Base-by-base conservation (phyloP, 2,329 filamentous ascomycete genomes). In the Magnaporthiopsis incrustans region DNA sequence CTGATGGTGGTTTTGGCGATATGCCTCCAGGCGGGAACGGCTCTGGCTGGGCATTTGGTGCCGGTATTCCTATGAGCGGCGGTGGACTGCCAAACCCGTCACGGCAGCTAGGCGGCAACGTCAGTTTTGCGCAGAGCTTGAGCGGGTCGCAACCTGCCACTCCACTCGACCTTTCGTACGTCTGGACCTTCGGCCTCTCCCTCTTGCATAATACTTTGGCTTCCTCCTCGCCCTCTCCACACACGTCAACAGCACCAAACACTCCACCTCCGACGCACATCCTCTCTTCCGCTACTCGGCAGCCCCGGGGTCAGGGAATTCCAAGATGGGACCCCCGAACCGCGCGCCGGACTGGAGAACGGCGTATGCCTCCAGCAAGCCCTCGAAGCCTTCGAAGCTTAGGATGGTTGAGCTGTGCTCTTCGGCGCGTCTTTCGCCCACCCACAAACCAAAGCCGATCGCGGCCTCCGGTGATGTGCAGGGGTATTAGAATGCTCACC, bases 41-140 rank as follows among this genome's bases (percentile, higher is more conserved):
- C 64, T 77, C 79, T 65, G 83, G 83, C 67, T 89, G 86, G 86
- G 82, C 82, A 15, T 88, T 88, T 76, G 83, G 84, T 66, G 82
- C 81, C 65, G 83, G 80, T 69, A 79, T 86, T 70, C 84, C 85
- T 32, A 87, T 89, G 82, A 81, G 84, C 65, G 62, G 77, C 69
- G 80, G 78, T 69, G 80, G 78, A 58, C 77, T 86, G 65, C 83
- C 80, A 70, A 85, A 79, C 67, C 77, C 80, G 61, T 74, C 78
- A 64, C 79, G 83, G 71, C 81, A 85, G 76, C 75, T 85, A 70
- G 80, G 81, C 67, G 79, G 84, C 69, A 86, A 82, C 73, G 77
- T 86, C 65, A 89, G 85, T 74, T 89, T 89, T 75, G 85, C 86
- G 61, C 86, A 89, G 73, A 88, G 85, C 71, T 77, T 89, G 70